These are phyloP conservation scores for Crassisporium funariophilum DNA, from an alignment of 768 basidiomycete genomes.

Conservation along the genomic window DNA sequence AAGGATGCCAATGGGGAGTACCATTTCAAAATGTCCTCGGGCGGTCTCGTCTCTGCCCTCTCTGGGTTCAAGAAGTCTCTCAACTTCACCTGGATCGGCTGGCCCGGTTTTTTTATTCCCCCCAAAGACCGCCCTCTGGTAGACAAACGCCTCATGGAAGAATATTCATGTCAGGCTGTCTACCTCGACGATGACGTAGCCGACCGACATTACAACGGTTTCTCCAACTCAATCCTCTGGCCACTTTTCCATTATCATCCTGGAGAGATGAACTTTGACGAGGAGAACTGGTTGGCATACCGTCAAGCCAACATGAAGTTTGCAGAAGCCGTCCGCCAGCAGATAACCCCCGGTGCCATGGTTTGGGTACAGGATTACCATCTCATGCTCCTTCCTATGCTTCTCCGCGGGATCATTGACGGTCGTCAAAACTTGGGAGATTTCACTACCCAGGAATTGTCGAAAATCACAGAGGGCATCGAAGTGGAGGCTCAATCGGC, in stretches of 20 bases:
- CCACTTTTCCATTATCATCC: constrained; percentile 99
- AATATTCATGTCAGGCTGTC: constrained; percentile 97
- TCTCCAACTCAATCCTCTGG: constrained; percentile 99
- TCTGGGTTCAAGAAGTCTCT: constrained; percentile 98
- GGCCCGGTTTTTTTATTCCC: constrained; percentile 95
- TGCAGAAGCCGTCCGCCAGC: constrained; percentile 82
- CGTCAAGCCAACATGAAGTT: constrained; percentile 95
- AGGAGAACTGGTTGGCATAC: constrained; percentile 97
- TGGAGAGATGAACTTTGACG: constrained; percentile 99
- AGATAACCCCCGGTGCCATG: constrained; percentile 85
- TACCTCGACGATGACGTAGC: constrained; percentile 98
- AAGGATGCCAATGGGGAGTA: constrained; percentile 93
- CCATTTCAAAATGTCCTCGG: constrained; percentile 99
- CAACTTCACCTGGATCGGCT: constrained; percentile 97
- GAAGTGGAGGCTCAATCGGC: constrained; percentile 48
- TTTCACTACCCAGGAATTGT: constrained; percentile 61
- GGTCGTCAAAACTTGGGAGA: constrained; percentile 59
- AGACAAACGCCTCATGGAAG: constrained; percentile 89
- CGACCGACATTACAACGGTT: constrained; percentile 97
- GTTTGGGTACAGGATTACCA: constrained; percentile 99
- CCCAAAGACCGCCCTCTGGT: constrained; percentile 88
- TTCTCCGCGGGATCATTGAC: constrained; percentile 87
- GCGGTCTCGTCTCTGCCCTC: constrained; percentile 95
- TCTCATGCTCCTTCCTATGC: constrained; percentile 96
- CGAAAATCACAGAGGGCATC: constrained; percentile 73